A percentile compares a stretch with the other conserved stretches of the same genome.
Evolutionary conservation across 345 rosid species (phyloP).

Genomic region (Mangifera indica): DNA sequence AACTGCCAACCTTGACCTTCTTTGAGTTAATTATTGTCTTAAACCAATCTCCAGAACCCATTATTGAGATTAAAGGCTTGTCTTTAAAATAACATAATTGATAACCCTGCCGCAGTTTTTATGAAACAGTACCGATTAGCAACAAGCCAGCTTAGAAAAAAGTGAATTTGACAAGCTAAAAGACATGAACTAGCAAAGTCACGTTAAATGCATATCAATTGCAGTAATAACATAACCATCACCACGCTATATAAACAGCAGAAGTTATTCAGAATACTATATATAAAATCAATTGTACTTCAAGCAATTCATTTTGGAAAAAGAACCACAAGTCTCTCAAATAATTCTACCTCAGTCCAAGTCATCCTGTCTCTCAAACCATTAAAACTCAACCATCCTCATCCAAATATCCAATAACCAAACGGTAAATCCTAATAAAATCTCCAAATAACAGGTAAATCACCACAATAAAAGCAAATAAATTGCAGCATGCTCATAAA

Average conservation of each 20-base stretch:
- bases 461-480: background rate
- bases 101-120: constrained; percentile 34
- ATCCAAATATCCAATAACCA: constrained; percentile 5
- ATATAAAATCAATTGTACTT: background rate
- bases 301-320: background rate
- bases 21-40: constrained; percentile 68
- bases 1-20: constrained; percentile 48
- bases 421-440: background rate
- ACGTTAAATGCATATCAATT: background rate
- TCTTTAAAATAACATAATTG: constrained; percentile 21
- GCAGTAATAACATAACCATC: background rate
- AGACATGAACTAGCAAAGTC: background rate
- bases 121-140: constrained; percentile 18
- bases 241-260: background rate
- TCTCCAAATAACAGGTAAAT: background rate
- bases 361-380: background rate
- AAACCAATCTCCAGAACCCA: constrained; percentile 86
- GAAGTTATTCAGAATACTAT: background rate
- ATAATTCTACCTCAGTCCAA: background rate
- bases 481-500: constrained; percentile 1
- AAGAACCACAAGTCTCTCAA: background rate
- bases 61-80: constrained; percentile 24
- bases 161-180: background rate
- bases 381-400: background rate
- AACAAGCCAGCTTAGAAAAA: background rate